Conservation (phyloP, 805 yeast genomes). For the Yamadazyma nakazawae region DNA sequence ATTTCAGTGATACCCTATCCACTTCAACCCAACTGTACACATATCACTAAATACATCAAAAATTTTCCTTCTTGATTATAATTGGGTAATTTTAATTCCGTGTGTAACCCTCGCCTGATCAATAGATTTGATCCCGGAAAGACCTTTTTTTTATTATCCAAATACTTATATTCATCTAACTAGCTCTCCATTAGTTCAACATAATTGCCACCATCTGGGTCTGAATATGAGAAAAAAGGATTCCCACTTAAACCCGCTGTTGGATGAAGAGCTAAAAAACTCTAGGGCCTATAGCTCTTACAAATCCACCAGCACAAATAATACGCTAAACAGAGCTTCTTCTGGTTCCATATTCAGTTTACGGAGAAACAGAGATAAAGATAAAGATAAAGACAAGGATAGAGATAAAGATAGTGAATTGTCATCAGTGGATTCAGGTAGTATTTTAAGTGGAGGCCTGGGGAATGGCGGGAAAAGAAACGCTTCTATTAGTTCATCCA, state of each 20-base stretch:
- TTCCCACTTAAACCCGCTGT: constrained; percentile 17
- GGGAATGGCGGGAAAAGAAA: constrained; percentile 12
- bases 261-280: constrained; percentile 25
- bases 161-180: neutral
- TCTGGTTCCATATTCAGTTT: constrained; percentile 37
- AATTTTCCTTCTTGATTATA: too few relatives aligned
- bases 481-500: constrained; percentile 14
- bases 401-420: constrained; percentile 26
- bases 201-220: neutral
- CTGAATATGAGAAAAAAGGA: constrained; percentile 23
- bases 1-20: neutral
- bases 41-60: neutral
- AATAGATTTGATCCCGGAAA: neutral
- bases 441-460: constrained; percentile 24
- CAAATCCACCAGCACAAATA: constrained; percentile 9
- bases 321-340: constrained; percentile 23
- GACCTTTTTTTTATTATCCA: neutral
- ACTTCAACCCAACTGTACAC: neutral
- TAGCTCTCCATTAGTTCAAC: neutral
- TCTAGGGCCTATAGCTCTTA: constrained; percentile 26
- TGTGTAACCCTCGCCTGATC: neutral
- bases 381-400: constrained; percentile 7
- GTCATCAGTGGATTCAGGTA: constrained; percentile 31
- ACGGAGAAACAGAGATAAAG: constrained; percentile 24
- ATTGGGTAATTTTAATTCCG: neutral